These are phyloP conservation scores for Lactarius indigo DNA, from an alignment of 768 basidiomycete genomes.

Conservation along the genomic window DNA sequence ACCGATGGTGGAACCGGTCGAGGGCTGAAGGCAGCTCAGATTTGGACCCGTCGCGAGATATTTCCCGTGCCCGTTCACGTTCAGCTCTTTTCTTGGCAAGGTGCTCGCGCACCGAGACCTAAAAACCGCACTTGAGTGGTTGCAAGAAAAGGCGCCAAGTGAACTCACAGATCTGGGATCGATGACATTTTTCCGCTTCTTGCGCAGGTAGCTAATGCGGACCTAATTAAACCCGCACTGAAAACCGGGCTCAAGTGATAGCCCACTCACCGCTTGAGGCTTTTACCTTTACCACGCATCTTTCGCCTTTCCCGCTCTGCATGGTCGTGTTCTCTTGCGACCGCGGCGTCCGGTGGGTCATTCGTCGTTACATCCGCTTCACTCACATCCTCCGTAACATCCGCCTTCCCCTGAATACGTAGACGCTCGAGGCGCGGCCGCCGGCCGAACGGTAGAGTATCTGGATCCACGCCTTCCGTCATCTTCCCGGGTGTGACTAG, in stretches of 20 bases:
- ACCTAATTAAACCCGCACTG: not conserved
- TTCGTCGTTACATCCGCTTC: conserved; percentile 35
- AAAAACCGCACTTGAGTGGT: conserved; percentile 33
- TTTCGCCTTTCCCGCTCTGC: conserved; percentile 62
- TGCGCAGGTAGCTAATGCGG: conserved; percentile 59
- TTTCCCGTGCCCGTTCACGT: conserved; percentile 30
- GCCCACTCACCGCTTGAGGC: conserved; percentile 59
- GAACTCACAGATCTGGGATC: conserved; percentile 68
- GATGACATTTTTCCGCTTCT: conserved; percentile 93
- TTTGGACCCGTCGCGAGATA: conserved; percentile 27
- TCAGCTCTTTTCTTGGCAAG: conserved; percentile 37
- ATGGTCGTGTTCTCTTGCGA: conserved; percentile 30
- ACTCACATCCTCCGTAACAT: conserved; percentile 52
- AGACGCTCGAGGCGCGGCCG: conserved; percentile 77
- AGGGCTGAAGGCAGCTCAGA: conserved; percentile 36
- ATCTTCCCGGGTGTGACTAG: conserved; percentile 59
- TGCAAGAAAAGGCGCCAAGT: conserved; percentile 3
- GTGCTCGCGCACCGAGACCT: conserved; percentile 44
- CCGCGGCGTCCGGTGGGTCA: conserved; percentile 38
- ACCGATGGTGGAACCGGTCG: conserved; percentile 36
- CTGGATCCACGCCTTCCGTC: conserved; percentile 44
- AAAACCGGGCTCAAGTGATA: not conserved
- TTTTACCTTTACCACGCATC: conserved; percentile 87
- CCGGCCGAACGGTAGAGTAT: conserved; percentile 61
- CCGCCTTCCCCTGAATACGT: conserved; percentile 68